A percentile compares a stretch with the other conserved stretches of the same genome.
These are phyloP conservation scores for Fusarium multiceps DNA, from an alignment of 2,329 filamentous ascomycete species.

Conservation along the genomic window DNA sequence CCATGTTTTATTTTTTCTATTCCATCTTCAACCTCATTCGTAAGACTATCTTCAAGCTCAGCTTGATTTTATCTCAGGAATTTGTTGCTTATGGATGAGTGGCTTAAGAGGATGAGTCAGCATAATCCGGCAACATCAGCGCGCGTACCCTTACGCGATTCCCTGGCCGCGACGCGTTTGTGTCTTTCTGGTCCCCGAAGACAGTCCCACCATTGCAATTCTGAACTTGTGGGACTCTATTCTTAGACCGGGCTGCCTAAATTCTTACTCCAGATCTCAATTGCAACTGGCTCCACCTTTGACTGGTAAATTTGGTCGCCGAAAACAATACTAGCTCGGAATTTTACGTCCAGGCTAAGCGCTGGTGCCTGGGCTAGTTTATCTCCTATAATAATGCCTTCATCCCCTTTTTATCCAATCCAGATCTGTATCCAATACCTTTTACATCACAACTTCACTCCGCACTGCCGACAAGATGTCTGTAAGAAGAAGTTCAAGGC, in stretches of 20 bases:
- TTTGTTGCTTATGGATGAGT: fast-evolving
- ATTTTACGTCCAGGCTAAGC: too few species aligned
- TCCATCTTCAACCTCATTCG: too few species aligned
- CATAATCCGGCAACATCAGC: background rate
- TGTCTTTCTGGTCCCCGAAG: background rate
- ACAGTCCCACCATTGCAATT: background rate
- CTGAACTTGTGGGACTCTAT: background rate
- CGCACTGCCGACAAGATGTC: background rate
- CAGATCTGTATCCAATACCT: background rate
- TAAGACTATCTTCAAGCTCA: too few species aligned
- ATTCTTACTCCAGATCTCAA: background rate
- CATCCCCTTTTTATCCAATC: background rate
- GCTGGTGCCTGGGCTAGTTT: background rate
- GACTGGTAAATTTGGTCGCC: background rate
- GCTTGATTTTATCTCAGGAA: background rate
- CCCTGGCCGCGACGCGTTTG: background rate
- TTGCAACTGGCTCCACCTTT: fast-evolving
- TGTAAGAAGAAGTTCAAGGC: constrained; percentile 20
- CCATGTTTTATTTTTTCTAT: too few species aligned
- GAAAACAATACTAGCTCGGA: background rate
- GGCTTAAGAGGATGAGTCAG: background rate
- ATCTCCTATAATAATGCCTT: background rate
- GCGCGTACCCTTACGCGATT: too few species aligned
- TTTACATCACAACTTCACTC: background rate
- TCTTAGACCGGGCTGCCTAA: background rate